These are phyloP conservation scores for Lepidium aucheri DNA, from an alignment of 345 rosid genomes.

Conservation along the genomic window DNA sequence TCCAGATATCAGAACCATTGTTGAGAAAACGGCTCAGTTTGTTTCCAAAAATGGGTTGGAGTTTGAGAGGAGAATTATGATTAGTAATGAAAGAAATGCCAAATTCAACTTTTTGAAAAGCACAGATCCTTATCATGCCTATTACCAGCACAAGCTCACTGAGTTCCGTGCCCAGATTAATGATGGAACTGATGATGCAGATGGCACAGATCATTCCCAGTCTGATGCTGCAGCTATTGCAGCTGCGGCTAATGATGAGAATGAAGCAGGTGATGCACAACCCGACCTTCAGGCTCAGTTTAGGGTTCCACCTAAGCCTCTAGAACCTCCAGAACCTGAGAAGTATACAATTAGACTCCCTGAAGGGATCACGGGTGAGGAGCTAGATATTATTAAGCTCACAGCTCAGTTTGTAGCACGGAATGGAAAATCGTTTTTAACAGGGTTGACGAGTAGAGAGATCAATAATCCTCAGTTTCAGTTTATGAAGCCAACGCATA, in stretches of 20 bases:
- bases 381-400: constrained; percentile 74
- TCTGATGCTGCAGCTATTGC: constrained; percentile 19
- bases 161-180: constrained; percentile 59
- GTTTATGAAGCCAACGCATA: constrained; percentile 84
- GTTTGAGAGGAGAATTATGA: constrained; percentile 69
- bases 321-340: constrained; percentile 69
- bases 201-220: constrained; percentile 31
- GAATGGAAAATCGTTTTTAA: constrained; percentile 69
- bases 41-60: constrained; percentile 74
- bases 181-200: constrained; percentile 34
- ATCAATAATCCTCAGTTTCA: constrained; percentile 68
- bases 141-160: constrained; percentile 61
- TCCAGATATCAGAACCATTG: constrained; percentile 69
- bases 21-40: constrained; percentile 73
- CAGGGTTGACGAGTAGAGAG: constrained; percentile 66
- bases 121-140: constrained; percentile 73
- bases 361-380: constrained; percentile 73
- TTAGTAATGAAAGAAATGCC: constrained; percentile 53
- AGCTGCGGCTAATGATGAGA: constrained; percentile 27
- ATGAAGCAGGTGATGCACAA: constrained; percentile 30
- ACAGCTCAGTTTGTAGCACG: constrained; percentile 86
- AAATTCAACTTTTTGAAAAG: constrained; percentile 64
- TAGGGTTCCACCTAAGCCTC: constrained; percentile 49
- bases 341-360: constrained; percentile 75
- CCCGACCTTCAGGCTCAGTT: constrained; percentile 61